Evolutionary conservation across 352 stramenopile genomes (phyloP).

Genomic region (Globisporangium barbulae): DNA sequence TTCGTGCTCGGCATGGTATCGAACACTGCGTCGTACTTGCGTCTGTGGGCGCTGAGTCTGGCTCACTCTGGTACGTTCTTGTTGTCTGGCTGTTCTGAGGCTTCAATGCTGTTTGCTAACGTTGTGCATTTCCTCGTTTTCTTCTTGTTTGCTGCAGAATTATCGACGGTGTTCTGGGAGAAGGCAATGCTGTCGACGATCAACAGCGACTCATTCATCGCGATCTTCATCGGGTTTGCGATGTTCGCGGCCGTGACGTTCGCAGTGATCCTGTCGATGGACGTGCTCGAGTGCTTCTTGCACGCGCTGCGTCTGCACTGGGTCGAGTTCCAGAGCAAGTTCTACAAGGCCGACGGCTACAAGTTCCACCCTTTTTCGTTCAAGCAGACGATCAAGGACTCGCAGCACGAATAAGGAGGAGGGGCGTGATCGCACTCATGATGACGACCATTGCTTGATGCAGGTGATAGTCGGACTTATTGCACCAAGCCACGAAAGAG

Average conservation of each 20-base stretch:
- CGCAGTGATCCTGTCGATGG: conserved; percentile 98
- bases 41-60: conserved; percentile 98
- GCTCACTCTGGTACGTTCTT: conserved; percentile 90
- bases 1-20: conserved; percentile 99
- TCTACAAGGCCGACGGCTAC: conserved; percentile 97
- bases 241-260: conserved; percentile 95
- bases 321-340: conserved; percentile 99
- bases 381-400: conserved; percentile 78
- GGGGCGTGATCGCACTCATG: neutral
- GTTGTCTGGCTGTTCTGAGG: neutral
- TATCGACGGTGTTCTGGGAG: conserved; percentile 96
- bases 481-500: conserved; percentile 4
- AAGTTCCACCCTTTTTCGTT: conserved; percentile 97
- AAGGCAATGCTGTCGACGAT: conserved; percentile 98
- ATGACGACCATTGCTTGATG: neutral
- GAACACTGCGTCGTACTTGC: conserved; percentile 99
- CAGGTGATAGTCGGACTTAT: neutral
- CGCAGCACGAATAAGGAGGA: conserved; percentile 35
- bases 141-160: conserved; percentile 32
- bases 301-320: conserved; percentile 99
- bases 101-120: neutral
- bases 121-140: conserved; percentile 33
- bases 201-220: conserved; percentile 95
- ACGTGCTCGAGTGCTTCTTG: conserved; percentile 99
- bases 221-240: conserved; percentile 94